Percentiles rank a stretch among this genome's conserved stretches.
phyloP scores from a whole-genome alignment of 73 alveolate species.

The Paraurostyla sp. region DNA sequence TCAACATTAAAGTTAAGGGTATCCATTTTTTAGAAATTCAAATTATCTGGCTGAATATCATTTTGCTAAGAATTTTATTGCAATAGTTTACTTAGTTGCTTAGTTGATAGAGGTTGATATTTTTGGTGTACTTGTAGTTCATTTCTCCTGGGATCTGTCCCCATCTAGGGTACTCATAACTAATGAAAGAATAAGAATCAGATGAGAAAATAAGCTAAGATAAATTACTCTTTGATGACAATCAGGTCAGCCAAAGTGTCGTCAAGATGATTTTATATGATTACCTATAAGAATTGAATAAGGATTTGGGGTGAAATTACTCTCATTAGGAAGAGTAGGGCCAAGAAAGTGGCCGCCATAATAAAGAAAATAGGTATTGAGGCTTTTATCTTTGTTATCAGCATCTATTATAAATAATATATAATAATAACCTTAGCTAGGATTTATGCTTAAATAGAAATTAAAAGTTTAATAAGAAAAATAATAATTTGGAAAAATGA shows the following conservation, averaged over 20 bases:
- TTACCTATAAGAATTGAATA: neutral
- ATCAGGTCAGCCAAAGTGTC: neutral
- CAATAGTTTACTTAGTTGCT: neutral
- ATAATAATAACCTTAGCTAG: neutral
- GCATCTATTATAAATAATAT: neutral
- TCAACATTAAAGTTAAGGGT: neutral
- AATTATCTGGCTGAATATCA: neutral
- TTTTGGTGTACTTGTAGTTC: constrained; percentile 1
- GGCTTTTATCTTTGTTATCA: neutral
- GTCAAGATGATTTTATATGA: neutral
- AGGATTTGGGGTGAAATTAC: too few species aligned
- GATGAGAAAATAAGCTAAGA: neutral
- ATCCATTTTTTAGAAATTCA: neutral
- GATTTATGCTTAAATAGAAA: neutral
- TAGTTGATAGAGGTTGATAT: neutral
- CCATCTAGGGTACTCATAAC: constrained; percentile 20
- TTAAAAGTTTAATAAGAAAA: neutral
- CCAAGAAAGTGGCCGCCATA: constrained; percentile 11
- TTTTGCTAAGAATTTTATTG: neutral
- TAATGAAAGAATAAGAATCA: neutral
- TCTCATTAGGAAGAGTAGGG: constrained; percentile 22
- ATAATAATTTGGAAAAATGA: neutral
- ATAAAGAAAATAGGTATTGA: constrained; percentile 9
- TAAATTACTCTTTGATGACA: neutral
- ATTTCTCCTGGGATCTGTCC: constrained; percentile 13